Base-by-base conservation (phyloP, 768 basidiomycete species). In the Kwoniella shandongensis region DNA sequence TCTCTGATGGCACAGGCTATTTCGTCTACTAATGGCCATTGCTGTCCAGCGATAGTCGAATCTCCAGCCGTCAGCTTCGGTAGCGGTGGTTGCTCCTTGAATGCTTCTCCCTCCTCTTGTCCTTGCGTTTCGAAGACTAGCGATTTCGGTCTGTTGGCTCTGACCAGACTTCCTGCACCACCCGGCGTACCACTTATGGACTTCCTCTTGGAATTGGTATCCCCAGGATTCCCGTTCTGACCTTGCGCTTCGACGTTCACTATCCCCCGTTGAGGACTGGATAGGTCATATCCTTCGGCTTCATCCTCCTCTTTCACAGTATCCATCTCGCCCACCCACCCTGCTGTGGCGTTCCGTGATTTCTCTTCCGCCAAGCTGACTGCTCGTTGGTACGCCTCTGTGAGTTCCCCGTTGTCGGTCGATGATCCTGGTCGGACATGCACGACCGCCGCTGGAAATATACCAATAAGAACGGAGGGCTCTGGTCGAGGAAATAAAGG, bases 31-130 rank as follows among this genome's bases (percentile, higher is more conserved):
- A 98, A 87, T 10, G 94, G 94, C 70, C 96, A 92, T 2, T 76
- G 79, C 20, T 81, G 80, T 10, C 94, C 94, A 0, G 87, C 86
- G 3, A 83, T 81, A 1, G 94, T 98, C 66, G 97, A 93, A 72
- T 96, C 94, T 35, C 90, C 91, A 10, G 91, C 89, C 62, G 92
- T 93, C 45, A 97, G 82, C n/a, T 88, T 89, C 5, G 94, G 94
- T 41, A 96, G 84, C 2, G 70, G 73, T 7, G 68, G 73, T 44
- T 74, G 62, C 20, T 63, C 65, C 49, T 72, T 72, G 10, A 70
- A 63, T 17, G 58, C 65, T n/a, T 58, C 63, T 12, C 29, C 35
- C 7, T 44, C 39, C 15, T 48, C 35, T 23, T 26, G 30, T 13
- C 42, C 17, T 26, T 50, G 40, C 50, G 36, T 22, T 32, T 60